Evolutionary conservation across 306 rosid genomes (phyloP).

Genomic region (Boehmeria nivea): DNA sequence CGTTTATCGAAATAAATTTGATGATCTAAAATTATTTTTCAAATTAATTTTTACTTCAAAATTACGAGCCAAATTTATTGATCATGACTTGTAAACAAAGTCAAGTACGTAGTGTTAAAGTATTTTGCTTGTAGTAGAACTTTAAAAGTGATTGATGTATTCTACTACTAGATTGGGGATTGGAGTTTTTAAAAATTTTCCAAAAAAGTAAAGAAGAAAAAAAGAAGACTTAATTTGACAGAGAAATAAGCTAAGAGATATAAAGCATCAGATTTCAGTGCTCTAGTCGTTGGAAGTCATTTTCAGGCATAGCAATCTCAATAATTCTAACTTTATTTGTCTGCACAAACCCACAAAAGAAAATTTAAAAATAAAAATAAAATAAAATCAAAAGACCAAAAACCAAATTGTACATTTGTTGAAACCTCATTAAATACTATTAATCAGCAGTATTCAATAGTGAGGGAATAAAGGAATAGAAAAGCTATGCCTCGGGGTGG

Average conservation of each 20-base stretch:
- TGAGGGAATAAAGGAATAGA: slow-evolving; percentile 1
- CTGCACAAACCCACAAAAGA: slow-evolving; percentile 4
- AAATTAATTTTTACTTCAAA: too few species aligned
- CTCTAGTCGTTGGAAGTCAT: slow-evolving; percentile 16
- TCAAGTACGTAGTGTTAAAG: too few species aligned
- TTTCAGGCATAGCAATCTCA: slow-evolving; percentile 18
- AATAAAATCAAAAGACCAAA: not conserved
- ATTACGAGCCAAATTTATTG: too few species aligned
- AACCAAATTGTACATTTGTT: slow-evolving; percentile 6
- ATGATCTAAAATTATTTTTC: too few species aligned
- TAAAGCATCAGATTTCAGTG: not conserved
- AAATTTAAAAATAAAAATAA: not conserved
- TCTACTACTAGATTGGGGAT: too few species aligned
- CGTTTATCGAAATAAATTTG: too few species aligned
- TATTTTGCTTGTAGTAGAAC: too few species aligned
- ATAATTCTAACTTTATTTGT: slow-evolving; percentile 9
- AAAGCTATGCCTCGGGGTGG: not conserved
- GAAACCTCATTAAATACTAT: not conserved
- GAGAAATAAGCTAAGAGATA: not conserved
- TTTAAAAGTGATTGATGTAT: too few species aligned
- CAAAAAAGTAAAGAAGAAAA: too few species aligned
- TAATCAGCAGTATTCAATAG: not conserved
- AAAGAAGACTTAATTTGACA: too few species aligned
- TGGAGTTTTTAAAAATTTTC: too few species aligned
- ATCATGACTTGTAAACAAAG: too few species aligned